Evolutionary conservation across 2,329 filamentous ascomycete species (phyloP).

Genomic region (Cytospora chrysosperma): DNA sequence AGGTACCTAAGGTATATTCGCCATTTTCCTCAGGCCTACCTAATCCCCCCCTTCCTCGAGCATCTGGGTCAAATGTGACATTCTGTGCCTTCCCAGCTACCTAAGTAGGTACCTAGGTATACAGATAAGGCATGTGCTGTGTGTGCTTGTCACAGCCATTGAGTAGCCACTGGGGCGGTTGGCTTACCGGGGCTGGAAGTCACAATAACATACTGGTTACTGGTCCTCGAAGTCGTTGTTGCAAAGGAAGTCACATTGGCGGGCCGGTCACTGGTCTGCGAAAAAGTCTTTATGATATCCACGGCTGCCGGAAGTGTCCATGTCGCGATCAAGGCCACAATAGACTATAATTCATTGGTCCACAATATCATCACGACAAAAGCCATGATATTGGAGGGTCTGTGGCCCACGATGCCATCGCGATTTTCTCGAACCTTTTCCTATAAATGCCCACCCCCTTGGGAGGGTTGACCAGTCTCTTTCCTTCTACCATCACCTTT

Average conservation of each 20-base stretch:
- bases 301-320: no score
- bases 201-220: background rate
- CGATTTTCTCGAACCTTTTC: background rate
- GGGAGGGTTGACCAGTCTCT: background rate
- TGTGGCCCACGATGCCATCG: background rate
- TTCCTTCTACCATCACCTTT: background rate
- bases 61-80: background rate
- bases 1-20: background rate
- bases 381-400: background rate
- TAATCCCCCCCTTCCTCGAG: background rate
- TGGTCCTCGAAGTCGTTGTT: background rate
- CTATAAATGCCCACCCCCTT: background rate
- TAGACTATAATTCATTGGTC: background rate
- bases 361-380: background rate
- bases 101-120: no score
- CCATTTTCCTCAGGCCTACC: background rate
- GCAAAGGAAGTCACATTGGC: no score
- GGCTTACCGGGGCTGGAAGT: background rate
- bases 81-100: background rate
- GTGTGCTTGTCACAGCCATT: background rate
- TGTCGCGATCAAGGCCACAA: background rate
- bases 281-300: no score
- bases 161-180: background rate
- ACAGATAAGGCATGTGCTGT: background rate
- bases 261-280: background rate